These are phyloP conservation scores for Tilletia indica DNA, from an alignment of 1,284 basidiomycete genomes.

Conservation along the genomic window DNA sequence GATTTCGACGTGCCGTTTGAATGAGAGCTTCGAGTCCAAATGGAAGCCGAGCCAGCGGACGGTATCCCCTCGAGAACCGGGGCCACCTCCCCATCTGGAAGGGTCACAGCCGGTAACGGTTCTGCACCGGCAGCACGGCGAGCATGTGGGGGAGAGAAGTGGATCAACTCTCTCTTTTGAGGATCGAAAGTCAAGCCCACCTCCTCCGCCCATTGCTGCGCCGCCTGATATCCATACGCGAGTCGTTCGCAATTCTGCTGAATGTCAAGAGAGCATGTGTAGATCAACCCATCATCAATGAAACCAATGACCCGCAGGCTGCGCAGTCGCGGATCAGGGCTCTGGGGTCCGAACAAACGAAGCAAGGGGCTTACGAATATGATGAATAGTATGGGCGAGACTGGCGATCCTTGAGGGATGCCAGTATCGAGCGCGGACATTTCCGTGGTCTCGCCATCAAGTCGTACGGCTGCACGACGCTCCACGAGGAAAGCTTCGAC, in stretches of 20 bases:
- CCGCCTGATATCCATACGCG: neutral
- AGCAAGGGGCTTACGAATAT: constrained; percentile 6
- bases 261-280: neutral
- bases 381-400: constrained; percentile 5
- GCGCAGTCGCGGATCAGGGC: neutral
- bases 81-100: neutral
- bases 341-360: neutral
- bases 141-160: neutral
- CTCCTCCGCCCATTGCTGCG: neutral
- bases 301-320: neutral
- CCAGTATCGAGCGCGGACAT: neutral
- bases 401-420: constrained; percentile 5
- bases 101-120: neutral
- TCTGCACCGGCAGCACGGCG: neutral
- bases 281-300: constrained; percentile 9
- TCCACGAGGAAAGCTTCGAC: too few relatives aligned
- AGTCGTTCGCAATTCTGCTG: neutral
- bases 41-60: constrained; percentile 55
- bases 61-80: neutral
- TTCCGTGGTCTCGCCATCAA: neutral
- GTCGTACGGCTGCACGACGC: neutral
- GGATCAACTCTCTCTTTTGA: neutral
- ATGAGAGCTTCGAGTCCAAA: constrained; percentile 46
- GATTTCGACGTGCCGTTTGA: constrained; percentile 46
- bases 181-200: neutral